Conservation (phyloP, 1,284 basidiomycete genomes). For the Sporisorium iseilematis-ciliati region DNA sequence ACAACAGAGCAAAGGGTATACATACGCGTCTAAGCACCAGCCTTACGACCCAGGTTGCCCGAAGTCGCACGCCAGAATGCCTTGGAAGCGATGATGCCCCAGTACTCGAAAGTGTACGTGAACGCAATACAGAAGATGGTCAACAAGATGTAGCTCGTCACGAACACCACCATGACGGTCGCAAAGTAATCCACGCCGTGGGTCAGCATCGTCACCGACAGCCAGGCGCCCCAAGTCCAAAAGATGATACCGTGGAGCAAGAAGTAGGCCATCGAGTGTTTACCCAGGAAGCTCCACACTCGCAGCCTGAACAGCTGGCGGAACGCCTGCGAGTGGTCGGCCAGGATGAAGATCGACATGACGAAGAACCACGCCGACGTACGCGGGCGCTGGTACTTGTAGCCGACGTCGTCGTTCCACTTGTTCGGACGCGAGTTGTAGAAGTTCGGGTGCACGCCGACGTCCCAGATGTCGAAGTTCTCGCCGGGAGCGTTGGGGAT, state of each 20-base stretch:
- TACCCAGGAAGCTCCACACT: conserved; percentile 59
- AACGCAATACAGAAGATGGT: conserved; percentile 54
- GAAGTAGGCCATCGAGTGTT: conserved; percentile 59
- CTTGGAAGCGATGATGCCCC: conserved; percentile 59
- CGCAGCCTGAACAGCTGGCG: conserved; percentile 54
- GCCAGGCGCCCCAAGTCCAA: conserved; percentile 61
- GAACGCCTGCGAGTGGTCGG: conserved; percentile 54
- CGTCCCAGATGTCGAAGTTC: conserved; percentile 45
- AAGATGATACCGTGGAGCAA: conserved; percentile 62
- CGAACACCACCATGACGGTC: conserved; percentile 53
- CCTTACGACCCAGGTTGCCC: conserved; percentile 52
- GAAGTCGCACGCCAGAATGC: conserved; percentile 56
- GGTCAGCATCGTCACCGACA: conserved; percentile 50
- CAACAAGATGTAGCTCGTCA: conserved; percentile 52
- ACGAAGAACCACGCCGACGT: conserved; percentile 51
- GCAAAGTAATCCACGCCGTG: conserved; percentile 51
- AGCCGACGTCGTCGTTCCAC: conserved; percentile 33
- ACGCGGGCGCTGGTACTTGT: conserved; percentile 44
- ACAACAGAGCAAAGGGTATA: conserved; percentile 14
- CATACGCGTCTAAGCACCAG: conserved; percentile 16
- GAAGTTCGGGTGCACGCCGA: conserved; percentile 61
- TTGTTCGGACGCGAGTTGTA: conserved; percentile 41
- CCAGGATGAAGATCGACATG: conserved; percentile 58
- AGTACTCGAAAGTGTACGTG: conserved; percentile 62
- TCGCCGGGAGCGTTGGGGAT: conserved; percentile 37